phyloP scores from a whole-genome alignment of 140 eudicot genomes.

The Stevia rebaudiana region DNA sequence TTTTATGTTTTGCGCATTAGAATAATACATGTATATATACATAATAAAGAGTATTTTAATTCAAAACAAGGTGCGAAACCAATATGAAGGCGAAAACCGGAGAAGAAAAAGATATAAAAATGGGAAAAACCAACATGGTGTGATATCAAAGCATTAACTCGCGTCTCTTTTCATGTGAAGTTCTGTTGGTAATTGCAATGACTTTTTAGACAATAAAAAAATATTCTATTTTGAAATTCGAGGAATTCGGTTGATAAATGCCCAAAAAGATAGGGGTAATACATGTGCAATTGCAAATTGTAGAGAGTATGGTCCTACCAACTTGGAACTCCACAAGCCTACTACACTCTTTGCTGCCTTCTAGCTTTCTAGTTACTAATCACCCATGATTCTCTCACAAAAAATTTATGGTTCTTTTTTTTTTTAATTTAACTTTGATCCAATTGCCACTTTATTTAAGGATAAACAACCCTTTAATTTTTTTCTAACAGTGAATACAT shows the following conservation, averaged over 20 bases:
- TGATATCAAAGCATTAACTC: slow-evolving; percentile 33
- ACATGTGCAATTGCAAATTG: slow-evolving; percentile 30
- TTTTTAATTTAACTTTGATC: too few species aligned
- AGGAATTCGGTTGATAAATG: slow-evolving; percentile 20
- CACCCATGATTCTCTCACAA: slow-evolving; percentile 14
- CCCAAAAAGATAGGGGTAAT: slow-evolving; percentile 22
- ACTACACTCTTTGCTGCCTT: not conserved
- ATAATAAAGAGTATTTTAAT: not conserved
- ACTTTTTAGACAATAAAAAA: slow-evolving; percentile 23
- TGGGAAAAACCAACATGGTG: slow-evolving; percentile 20
- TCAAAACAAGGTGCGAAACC: slow-evolving; percentile 25
- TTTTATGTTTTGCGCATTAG: too few species aligned
- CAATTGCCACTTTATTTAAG: too few species aligned
- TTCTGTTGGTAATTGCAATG: slow-evolving; percentile 35
- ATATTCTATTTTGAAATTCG: not conserved
- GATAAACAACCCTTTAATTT: too few species aligned
- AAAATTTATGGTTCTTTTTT: not conserved
- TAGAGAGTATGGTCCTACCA: slow-evolving; percentile 35
- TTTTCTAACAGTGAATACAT: too few species aligned
- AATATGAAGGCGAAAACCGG: slow-evolving; percentile 9
- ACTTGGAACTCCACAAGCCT: slow-evolving; percentile 19
- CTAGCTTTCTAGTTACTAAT: not conserved
- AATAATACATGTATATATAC: too few species aligned
- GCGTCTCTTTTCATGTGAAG: slow-evolving; percentile 22
- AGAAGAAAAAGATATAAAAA: slow-evolving; percentile 18